phyloP scores from a whole-genome alignment of 306 rosid species.

The Vachellia pachyceras region DNA sequence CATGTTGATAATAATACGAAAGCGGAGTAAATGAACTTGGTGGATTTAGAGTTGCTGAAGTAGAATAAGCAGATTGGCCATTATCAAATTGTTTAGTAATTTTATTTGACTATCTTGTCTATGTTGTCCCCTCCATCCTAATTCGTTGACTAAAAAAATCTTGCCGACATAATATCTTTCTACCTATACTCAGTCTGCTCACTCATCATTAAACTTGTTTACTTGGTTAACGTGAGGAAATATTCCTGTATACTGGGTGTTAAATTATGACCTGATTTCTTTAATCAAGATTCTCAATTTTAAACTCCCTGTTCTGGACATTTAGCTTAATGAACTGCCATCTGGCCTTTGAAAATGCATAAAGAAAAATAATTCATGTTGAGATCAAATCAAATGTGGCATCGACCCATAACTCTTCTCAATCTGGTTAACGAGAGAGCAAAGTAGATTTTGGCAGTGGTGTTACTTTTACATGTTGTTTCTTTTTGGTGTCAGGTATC shows the following conservation, averaged over 20 bases:
- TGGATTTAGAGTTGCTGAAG: conserved; percentile 7
- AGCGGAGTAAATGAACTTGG: neutral
- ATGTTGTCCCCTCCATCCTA: conserved; percentile 31
- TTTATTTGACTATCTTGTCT: conserved; percentile 33
- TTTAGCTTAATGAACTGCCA: conserved; percentile 14
- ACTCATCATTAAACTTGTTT: neutral
- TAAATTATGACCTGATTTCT: neutral
- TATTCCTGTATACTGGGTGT: neutral
- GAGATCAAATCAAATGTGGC: neutral
- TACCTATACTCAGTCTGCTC: conserved; percentile 1
- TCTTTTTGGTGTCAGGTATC: conserved; percentile 51
- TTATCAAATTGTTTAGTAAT: conserved; percentile 22
- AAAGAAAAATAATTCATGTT: neutral
- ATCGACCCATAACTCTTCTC: conserved; percentile 1
- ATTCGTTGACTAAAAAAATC: neutral
- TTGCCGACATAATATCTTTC: conserved; percentile 14
- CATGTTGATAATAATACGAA: neutral
- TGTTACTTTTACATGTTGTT: conserved; percentile 9
- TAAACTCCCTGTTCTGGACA: neutral
- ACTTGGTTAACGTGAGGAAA: neutral
- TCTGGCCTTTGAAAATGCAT: conserved; percentile 3
- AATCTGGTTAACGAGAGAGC: neutral
- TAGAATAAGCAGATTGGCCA: conserved; percentile 26
- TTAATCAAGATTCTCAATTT: neutral
- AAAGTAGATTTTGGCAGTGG: neutral